Percentiles rank a stretch among this genome's conserved stretches.
Conservation (phyloP, 2,329 filamentous ascomycete genomes). For the Thermoascus crustaceus region DNA sequence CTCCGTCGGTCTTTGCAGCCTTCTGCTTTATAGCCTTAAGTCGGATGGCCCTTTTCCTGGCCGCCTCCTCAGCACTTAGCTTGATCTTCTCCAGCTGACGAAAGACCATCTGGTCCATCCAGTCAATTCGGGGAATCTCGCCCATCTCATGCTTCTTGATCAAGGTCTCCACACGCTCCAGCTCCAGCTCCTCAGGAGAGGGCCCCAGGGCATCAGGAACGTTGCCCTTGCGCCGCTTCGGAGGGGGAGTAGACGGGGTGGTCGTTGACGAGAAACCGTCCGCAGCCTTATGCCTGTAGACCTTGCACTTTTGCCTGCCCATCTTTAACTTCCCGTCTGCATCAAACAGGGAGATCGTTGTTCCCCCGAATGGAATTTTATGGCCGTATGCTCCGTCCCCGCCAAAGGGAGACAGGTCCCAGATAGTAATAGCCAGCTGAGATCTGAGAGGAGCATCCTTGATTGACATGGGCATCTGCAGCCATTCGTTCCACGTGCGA, state of each 20-base stretch:
- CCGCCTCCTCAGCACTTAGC: slow-evolving; percentile 55
- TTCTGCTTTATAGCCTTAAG: slow-evolving; percentile 27
- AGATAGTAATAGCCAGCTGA: slow-evolving; percentile 83
- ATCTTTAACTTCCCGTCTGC: slow-evolving; percentile 84
- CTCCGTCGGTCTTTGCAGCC: slow-evolving; percentile 23
- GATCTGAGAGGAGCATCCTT: slow-evolving; percentile 72
- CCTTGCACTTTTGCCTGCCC: slow-evolving; percentile 80
- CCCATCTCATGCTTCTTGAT: slow-evolving; percentile 99
- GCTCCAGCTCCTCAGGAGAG: slow-evolving; percentile 69
- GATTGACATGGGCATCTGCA: slow-evolving; percentile 77
- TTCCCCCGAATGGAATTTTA: slow-evolving; percentile 86
- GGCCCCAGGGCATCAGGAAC: slow-evolving; percentile 39
- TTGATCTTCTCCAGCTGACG: slow-evolving; percentile 75
- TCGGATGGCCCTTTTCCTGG: slow-evolving; percentile 46
- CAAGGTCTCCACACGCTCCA: slow-evolving; percentile 78
- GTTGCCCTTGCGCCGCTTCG: slow-evolving; percentile 45
- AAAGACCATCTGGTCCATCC: slow-evolving; percentile 93
- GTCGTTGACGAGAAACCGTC: slow-evolving; percentile 74
- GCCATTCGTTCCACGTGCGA: slow-evolving; percentile 87
- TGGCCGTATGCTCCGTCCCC: slow-evolving; percentile 62
- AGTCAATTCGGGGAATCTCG: slow-evolving; percentile 84
- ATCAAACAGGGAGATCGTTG: slow-evolving; percentile 87
- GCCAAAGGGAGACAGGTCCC: slow-evolving; percentile 82
- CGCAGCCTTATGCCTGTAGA: slow-evolving; percentile 73
- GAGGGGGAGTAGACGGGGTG: slow-evolving; percentile 63